Conservation (phyloP, 2,329 filamentous ascomycete genomes). For the Cladophialophora yegresii region DNA sequence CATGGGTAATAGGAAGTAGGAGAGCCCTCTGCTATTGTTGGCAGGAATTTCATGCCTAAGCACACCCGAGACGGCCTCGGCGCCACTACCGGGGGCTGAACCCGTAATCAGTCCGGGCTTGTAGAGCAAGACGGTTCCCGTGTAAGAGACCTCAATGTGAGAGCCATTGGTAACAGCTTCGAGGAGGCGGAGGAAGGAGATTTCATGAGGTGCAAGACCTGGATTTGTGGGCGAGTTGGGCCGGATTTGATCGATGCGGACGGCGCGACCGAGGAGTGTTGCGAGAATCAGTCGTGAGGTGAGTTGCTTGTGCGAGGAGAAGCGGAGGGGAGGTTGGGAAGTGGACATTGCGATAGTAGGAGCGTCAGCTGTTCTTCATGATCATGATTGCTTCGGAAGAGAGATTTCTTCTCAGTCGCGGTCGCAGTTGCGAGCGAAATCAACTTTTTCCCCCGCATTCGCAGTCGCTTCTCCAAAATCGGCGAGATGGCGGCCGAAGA, state of each 20-base stretch:
- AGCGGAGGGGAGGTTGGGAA: conserved; percentile 61
- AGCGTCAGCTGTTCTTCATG: background rate
- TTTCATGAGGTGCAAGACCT: conserved; percentile 86
- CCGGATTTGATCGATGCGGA: conserved; percentile 94
- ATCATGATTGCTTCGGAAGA: background rate
- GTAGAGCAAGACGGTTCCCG: conserved; percentile 89
- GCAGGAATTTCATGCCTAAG: conserved; percentile 79
- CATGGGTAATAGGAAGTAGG: conserved; percentile 87
- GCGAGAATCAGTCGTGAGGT: conserved; percentile 82
- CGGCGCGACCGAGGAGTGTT: conserved; percentile 82
- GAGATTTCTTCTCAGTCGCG: background rate
- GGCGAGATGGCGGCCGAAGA: background rate
- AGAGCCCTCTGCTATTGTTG: conserved; percentile 75
- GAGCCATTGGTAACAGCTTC: conserved; percentile 95
- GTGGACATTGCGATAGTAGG: conserved; percentile 41
- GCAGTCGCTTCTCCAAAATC: background rate
- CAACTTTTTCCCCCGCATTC: background rate
- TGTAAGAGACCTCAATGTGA: conserved; percentile 93
- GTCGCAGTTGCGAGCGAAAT: background rate
- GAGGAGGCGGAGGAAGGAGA: conserved; percentile 92
- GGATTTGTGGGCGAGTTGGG: conserved; percentile 81
- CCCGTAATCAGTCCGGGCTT: conserved; percentile 91
- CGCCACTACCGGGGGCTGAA: conserved; percentile 72
- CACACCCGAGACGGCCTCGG: conserved; percentile 65
- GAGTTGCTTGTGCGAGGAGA: conserved; percentile 82